Percentiles rank a stretch among this genome's conserved stretches.
These are phyloP conservation scores for Argentina anserina DNA, from an alignment of 306 rosid genomes.

Conservation along the genomic window DNA sequence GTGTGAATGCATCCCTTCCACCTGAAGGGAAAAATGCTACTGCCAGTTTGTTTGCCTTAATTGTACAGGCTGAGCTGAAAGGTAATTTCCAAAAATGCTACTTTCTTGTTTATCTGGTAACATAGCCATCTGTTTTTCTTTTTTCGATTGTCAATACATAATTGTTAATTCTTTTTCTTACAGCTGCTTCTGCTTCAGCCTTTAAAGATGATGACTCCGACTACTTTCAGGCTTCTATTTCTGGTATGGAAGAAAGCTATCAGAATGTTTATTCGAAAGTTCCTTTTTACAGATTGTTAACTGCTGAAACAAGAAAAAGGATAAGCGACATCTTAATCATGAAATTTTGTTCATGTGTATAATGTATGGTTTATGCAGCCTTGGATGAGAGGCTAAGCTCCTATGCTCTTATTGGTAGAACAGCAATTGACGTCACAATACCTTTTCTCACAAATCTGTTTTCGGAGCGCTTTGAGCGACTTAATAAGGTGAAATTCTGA, in stretches of 20 bases:
- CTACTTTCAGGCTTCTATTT: conserved; percentile 75
- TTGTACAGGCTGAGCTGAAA: conserved; percentile 82
- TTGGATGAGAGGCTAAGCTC: conserved; percentile 95
- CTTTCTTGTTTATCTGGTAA: conserved; percentile 20
- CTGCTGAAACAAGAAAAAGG: neutral
- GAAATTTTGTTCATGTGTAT: conserved; percentile 16
- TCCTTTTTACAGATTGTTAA: conserved; percentile 7
- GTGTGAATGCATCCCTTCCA: conserved; percentile 60
- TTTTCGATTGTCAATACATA: conserved; percentile 14
- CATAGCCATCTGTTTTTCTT: conserved; percentile 20
- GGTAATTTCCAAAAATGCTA: conserved; percentile 36
- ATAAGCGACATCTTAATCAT: neutral
- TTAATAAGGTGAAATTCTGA: conserved; percentile 53
- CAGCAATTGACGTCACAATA: conserved; percentile 67
- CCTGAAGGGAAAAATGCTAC: conserved; percentile 74
- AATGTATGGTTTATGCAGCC: conserved; percentile 54
- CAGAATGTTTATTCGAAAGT: conserved; percentile 8
- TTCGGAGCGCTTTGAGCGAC: conserved; percentile 61
- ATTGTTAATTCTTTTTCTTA: conserved; percentile 25
- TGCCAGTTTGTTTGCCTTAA: conserved; percentile 69
- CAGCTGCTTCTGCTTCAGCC: conserved; percentile 83
- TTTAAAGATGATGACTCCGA: conserved; percentile 65
- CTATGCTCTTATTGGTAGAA: conserved; percentile 91
- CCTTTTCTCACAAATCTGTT: conserved; percentile 68
- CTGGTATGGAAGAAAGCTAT: conserved; percentile 54